Conservation (phyloP, 176 grass and related monocot species). For the Zoysia japonica region DNA sequence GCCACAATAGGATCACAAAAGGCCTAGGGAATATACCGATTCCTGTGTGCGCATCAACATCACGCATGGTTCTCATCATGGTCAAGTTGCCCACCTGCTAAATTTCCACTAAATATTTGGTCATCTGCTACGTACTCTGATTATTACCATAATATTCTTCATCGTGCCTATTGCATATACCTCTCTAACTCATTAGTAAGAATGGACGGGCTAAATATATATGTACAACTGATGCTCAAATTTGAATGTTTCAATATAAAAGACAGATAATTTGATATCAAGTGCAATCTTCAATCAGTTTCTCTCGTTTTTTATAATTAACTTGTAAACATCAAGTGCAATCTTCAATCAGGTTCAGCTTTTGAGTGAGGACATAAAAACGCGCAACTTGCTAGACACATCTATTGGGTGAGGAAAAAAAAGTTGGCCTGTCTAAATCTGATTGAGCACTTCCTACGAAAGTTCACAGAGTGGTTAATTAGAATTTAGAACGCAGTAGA, state of each 20-base stretch:
- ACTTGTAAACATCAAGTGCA: not conserved
- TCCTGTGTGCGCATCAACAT: constrained; percentile 39
- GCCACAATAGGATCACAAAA: constrained; percentile 31
- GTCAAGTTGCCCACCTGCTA: constrained; percentile 28
- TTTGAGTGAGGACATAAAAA: not conserved
- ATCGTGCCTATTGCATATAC: not conserved
- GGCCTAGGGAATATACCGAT: constrained; percentile 43
- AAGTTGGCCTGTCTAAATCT: too few species aligned
- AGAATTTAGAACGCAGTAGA: too few species aligned
- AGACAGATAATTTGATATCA: not conserved
- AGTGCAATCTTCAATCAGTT: not conserved
- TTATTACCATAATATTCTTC: not conserved
- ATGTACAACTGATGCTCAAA: not conserved
- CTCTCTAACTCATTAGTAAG: not conserved
- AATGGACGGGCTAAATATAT: not conserved
- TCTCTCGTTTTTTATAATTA: not conserved
- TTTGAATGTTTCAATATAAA: not conserved
- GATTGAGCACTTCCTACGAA: too few species aligned
- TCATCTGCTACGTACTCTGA: not conserved
- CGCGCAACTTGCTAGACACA: not conserved
- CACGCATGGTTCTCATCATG: constrained; percentile 26
- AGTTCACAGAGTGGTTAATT: too few species aligned
- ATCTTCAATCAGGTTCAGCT: not conserved
- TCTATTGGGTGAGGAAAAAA: not conserved
- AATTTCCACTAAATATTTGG: constrained; percentile 38